Evolutionary conservation across 1,284 basidiomycete genomes (phyloP), one percentile per base, ranked within the genome.

Genomic region (Naganishia sp.): DNA sequence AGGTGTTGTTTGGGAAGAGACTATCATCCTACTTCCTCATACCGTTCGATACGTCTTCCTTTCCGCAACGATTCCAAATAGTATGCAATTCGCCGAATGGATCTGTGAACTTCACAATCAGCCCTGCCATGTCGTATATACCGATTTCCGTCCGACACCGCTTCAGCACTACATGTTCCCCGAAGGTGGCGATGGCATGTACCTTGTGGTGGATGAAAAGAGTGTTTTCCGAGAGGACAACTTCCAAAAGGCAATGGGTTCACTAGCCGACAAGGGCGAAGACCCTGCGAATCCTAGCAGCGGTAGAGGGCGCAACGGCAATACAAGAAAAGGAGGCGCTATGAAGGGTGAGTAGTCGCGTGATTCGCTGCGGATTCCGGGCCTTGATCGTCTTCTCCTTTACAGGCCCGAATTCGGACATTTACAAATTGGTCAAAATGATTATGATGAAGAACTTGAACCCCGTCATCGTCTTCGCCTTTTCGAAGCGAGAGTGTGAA

Each of bases 21-120:
- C 96, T 0, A 97, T 99, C 77, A 99, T 99, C 72, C 86, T 99
- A 0, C 86, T 99, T 9, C 95, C 96, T 3, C 92, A 97, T 78
- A 88, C 87, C 28, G 95, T 99, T 67, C 93, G 90, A 79, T 96
- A 97, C 77, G 96, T 99, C 70, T 99, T 99, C 82, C 87, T 99
- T 45, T 99, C 96, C n/a, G 95, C 96, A 64, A 99, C 96, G 31
- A 99, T 99, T 68, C 96, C 96, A 45, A 99, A 99, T 80, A 94
- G 96, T 10, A 96, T 97, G 92, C 93, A 99, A 77, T 99, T 99
- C 72, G 94, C 95, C 46, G 92, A 97, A 78, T 99, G 96, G 96
- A 94, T 99, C 75, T 93, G 90, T 81, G 90, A 94, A 76, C 94
- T 90, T 0, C 96, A 99, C 75, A 89, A 95, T 65, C 96, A 99